phyloP scores from a whole-genome alignment of 2,329 filamentous ascomycete species.

The Colletotrichum graminicola region DNA sequence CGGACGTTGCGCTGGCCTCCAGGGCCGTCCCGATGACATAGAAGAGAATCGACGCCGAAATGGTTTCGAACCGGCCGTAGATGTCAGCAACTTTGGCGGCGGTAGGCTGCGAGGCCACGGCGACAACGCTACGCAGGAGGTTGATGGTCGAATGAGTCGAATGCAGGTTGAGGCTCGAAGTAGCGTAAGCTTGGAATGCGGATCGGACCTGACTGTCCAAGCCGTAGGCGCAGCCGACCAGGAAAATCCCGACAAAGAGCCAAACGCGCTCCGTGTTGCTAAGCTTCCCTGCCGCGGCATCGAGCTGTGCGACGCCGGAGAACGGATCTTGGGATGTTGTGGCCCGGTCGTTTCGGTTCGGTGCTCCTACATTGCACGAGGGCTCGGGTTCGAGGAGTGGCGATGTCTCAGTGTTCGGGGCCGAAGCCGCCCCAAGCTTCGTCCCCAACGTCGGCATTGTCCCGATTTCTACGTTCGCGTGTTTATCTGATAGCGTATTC shows the following conservation, averaged over 20 bases:
- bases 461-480: not conserved
- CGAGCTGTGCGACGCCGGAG: conserved; percentile 65
- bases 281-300: conserved; percentile 61
- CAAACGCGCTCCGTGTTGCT: conserved; percentile 59
- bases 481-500: not conserved
- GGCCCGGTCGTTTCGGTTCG: conserved; percentile 14
- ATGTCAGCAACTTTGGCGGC: conserved; percentile 73
- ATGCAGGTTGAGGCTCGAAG: conserved; percentile 63
- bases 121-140: conserved; percentile 69
- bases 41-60: conserved; percentile 67
- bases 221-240: conserved; percentile 71
- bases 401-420: conserved; percentile 33
- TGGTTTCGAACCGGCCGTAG: conserved; percentile 71
- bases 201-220: conserved; percentile 65
- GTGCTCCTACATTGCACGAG: conserved; percentile 19
- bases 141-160: conserved; percentile 70
- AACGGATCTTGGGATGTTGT: not conserved
- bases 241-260: conserved; percentile 68
- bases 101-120: conserved; percentile 68
- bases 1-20: conserved; percentile 61
- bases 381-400: conserved; percentile 31
- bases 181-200: conserved; percentile 68
- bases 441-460: conserved; percentile 28
- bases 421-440: conserved; percentile 4
- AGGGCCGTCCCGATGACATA: conserved; percentile 67